These are phyloP conservation scores for Epichloe gansuensis DNA, from an alignment of 2,329 filamentous ascomycete species.

Conservation along the genomic window DNA sequence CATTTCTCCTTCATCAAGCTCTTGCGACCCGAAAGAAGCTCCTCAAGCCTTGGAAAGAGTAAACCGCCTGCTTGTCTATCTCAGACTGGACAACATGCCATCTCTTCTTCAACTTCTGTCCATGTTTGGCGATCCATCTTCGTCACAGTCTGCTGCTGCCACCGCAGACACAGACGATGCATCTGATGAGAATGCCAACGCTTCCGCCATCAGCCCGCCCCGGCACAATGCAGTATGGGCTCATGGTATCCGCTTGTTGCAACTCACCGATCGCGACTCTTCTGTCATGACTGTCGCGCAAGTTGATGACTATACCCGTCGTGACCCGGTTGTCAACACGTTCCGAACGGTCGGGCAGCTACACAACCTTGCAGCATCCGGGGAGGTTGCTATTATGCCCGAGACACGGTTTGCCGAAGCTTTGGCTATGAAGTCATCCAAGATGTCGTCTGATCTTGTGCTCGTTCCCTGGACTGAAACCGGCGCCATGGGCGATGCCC, in stretches of 20 bases:
- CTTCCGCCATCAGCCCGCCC: not conserved
- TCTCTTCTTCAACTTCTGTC: constrained; percentile 74
- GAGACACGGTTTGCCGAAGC: constrained; percentile 69
- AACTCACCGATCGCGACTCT: constrained; percentile 84
- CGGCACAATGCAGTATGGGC: constrained; percentile 41
- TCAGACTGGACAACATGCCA: constrained; percentile 75
- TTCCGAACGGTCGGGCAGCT: constrained; percentile 82
- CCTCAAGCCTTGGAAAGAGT: constrained; percentile 22
- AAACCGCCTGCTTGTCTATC: constrained; percentile 61
- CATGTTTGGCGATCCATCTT: constrained; percentile 47
- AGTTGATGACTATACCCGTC: constrained; percentile 56
- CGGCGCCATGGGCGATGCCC: constrained; percentile 56
- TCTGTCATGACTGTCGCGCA: constrained; percentile 92
- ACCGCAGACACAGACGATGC: constrained; percentile 1
- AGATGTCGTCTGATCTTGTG: constrained; percentile 60
- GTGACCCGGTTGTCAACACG: constrained; percentile 80
- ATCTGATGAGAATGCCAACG: constrained; percentile 10
- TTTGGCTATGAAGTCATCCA: constrained; percentile 55
- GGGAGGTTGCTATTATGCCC: constrained; percentile 68
- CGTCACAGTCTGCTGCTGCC: constrained; percentile 5
- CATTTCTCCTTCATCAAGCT: constrained; percentile 7
- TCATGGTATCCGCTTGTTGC: constrained; percentile 74
- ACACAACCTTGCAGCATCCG: constrained; percentile 71
- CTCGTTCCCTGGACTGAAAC: constrained; percentile 86
- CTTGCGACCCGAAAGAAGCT: constrained; percentile 5